Base-by-base conservation (phyloP, 441 rosid species). In the Hura crepitans region DNA sequence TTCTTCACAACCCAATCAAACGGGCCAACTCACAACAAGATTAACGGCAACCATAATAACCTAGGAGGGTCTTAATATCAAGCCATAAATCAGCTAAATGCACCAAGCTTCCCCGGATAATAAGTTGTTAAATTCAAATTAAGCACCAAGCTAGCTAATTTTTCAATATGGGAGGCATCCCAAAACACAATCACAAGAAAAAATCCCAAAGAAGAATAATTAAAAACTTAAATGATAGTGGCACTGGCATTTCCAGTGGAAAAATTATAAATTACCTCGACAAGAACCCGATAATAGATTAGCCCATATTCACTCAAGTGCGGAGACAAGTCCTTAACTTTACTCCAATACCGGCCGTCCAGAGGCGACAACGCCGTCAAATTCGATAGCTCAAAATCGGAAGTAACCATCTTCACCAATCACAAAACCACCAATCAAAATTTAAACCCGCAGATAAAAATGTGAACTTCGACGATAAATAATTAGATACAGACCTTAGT, bases 321-420 rank as follows among this genome's bases (percentile, higher is more conserved):
- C 69, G 95, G 85, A 60, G 99, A 88, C 81, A 92, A 84, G 45
- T 87, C 93, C 84, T 92, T 90, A 58, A 89, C 98, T 82, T 82
- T 82, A 1, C 85, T 80, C 97, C 99, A 88, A 54, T 92, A 95
- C 62, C 97, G 95, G 25, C 98, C 97, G 70, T 92, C 98, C 85
- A 95, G 72, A 45, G 98, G 97, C 0, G 97, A 92, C 58, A 95
- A 72, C 0, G 99, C 96, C 15, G 97, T 92, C 68, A 90, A 88
- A 74, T 73, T 82, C 18, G 96, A 89, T 51, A 92, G 82, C 78
- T 86, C 92, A 37, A 86, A 82, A 73, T 76, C 85, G 12, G 71
- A 35, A 5, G 76, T 73, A 56, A 74, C 71, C 87, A 86, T 88
- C 75, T 83, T 66, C 45, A 72, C 9, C 78, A 69, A 88, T 84